phyloP scores from a whole-genome alignment of 2,329 filamentous ascomycete genomes.

The Ophiostoma pallidulum region DNA sequence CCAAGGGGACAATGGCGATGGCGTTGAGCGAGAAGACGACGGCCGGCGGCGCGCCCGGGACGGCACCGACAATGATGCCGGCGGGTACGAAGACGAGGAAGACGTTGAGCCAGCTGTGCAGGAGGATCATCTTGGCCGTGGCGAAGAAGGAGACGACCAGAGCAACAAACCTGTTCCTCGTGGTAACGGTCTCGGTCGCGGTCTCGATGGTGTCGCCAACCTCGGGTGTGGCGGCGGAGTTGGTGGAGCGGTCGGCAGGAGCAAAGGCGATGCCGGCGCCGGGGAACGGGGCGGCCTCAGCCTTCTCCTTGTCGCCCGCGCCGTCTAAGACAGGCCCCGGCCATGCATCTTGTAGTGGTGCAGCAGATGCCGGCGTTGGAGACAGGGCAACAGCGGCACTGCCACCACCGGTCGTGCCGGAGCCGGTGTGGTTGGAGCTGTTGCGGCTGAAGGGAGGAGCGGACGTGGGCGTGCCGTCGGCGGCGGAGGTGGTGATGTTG shows the following conservation, averaged over 20 bases:
- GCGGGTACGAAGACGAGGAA: slow-evolving; percentile 69
- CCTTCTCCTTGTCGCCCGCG: slow-evolving; percentile 20
- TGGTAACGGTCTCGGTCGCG: neutral
- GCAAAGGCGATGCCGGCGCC: neutral
- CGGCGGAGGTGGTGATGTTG: slow-evolving; percentile 15
- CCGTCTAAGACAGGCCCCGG: slow-evolving; percentile 45
- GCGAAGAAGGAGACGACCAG: slow-evolving; percentile 27
- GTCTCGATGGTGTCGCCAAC: neutral
- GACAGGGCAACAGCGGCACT: slow-evolving; percentile 8
- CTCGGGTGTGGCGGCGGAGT: neutral
- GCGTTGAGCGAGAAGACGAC: slow-evolving; percentile 66
- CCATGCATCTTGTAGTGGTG: slow-evolving; percentile 43
- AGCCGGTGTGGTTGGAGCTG: neutral
- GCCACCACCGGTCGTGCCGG: slow-evolving; percentile 3
- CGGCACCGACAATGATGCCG: slow-evolving; percentile 54
- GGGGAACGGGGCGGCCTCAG: slow-evolving; percentile 18
- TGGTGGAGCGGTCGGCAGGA: slow-evolving; percentile 1
- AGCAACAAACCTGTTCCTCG: slow-evolving; percentile 22
- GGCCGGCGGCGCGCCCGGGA: slow-evolving; percentile 44
- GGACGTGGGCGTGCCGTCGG: neutral
- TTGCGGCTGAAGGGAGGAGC: neutral
- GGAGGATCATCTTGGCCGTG: slow-evolving; percentile 51
- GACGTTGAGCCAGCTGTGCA: slow-evolving; percentile 69
- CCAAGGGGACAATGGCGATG: slow-evolving; percentile 65
- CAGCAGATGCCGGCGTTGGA: slow-evolving; percentile 26